Conservation (phyloP, 805 yeast genomes). For the Debaryomyces prosopidis region DNA sequence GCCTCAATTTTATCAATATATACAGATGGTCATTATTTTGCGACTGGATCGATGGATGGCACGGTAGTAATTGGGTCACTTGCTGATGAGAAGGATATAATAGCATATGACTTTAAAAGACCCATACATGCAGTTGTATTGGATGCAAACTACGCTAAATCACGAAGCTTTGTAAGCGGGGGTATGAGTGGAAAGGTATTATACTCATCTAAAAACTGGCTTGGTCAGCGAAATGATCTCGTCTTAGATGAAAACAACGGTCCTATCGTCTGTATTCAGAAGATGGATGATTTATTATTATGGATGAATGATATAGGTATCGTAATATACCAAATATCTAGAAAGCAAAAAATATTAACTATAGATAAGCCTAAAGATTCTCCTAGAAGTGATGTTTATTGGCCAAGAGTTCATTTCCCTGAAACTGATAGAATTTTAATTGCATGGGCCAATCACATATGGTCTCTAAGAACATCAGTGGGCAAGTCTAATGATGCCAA, state of each 20-base stretch:
- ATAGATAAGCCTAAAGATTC: conserved; percentile 57
- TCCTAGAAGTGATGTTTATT: conserved; percentile 73
- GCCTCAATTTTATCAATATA: conserved; percentile 78
- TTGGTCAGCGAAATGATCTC: conserved; percentile 76
- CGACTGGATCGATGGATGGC: conserved; percentile 93
- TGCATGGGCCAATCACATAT: conserved; percentile 82
- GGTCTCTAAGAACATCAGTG: conserved; percentile 58
- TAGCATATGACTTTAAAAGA: conserved; percentile 78
- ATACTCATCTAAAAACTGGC: conserved; percentile 78
- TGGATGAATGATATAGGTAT: conserved; percentile 90
- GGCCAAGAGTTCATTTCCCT: conserved; percentile 73
- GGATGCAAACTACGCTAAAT: conserved; percentile 63
- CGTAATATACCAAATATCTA: conserved; percentile 57
- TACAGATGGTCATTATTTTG: conserved; percentile 72
- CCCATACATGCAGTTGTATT: conserved; percentile 87
- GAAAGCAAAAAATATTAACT: conserved; percentile 48
- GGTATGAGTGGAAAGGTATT: conserved; percentile 87
- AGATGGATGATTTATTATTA: conserved; percentile 63
- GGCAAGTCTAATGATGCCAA: conserved; percentile 13
- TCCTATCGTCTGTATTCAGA: conserved; percentile 67
- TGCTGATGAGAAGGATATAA: conserved; percentile 58
- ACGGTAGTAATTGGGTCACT: conserved; percentile 81
- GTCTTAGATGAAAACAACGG: conserved; percentile 61
- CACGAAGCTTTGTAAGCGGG: conserved; percentile 76
- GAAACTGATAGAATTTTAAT: conserved; percentile 67